A percentile compares a stretch with the other conserved stretches of the same genome.
Conservation (phyloP, 2,329 filamentous ascomycete species). For the Apiospora pterosperma region DNA sequence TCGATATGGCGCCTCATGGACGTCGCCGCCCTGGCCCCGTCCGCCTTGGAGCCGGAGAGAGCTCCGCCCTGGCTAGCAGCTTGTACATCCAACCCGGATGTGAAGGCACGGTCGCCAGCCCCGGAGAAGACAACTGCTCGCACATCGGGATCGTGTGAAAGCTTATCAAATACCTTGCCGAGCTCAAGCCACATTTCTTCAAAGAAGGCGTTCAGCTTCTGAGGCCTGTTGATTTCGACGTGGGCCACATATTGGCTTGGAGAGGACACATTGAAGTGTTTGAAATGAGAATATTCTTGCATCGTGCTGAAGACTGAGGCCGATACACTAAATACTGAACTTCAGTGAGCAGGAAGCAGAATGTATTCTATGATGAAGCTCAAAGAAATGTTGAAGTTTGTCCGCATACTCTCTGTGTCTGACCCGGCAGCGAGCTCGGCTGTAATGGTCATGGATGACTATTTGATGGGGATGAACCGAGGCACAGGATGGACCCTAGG, state of each 20-base stretch:
- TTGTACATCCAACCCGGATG: slow-evolving; percentile 78
- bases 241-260: slow-evolving; percentile 76
- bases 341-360: background rate
- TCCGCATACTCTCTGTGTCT: background rate
- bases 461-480: background rate
- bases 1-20: slow-evolving; percentile 64
- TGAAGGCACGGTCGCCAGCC: slow-evolving; percentile 80
- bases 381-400: background rate
- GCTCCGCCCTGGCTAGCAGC: slow-evolving; percentile 56
- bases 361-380: background rate
- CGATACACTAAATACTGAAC: background rate
- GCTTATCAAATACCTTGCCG: slow-evolving; percentile 63
- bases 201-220: slow-evolving; percentile 85
- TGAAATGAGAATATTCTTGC: slow-evolving; percentile 44
- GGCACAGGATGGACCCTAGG: background rate
- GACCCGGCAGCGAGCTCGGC: background rate
- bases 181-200: slow-evolving; percentile 86
- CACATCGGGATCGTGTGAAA: slow-evolving; percentile 69
- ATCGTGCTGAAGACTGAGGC: slow-evolving; percentile 9
- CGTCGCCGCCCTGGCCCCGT: slow-evolving; percentile 63
- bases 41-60: slow-evolving; percentile 36
- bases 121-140: slow-evolving; percentile 78
- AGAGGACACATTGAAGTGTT: slow-evolving; percentile 71
- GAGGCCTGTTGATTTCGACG: slow-evolving; percentile 83
- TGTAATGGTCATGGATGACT: background rate